Conservation (phyloP, 2,329 filamentous ascomycete genomes). For the Sordariomycetes sp. region DNA sequence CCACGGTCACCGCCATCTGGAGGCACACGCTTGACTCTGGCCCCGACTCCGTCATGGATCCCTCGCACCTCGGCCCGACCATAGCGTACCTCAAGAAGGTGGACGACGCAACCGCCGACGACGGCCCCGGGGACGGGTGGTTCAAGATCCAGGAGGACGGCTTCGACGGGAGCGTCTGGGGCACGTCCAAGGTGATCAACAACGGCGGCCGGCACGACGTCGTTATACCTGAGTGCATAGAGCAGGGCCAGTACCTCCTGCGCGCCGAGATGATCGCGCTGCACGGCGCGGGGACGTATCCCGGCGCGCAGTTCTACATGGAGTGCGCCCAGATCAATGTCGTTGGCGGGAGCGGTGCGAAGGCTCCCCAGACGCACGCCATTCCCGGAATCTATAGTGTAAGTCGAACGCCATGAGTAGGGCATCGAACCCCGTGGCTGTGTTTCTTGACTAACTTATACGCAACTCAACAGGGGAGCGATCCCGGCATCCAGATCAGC, state of each 20-base stretch:
- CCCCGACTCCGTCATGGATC: constrained; percentile 40
- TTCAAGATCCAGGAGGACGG: constrained; percentile 34
- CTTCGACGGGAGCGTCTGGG: constrained; percentile 25
- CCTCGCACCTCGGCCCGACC: constrained; percentile 41
- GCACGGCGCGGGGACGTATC: constrained; percentile 30
- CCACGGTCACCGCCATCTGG: constrained; percentile 42
- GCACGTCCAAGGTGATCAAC: constrained; percentile 30
- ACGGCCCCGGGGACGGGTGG: constrained; percentile 29
- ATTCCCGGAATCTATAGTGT: constrained; percentile 16
- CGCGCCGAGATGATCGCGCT: constrained; percentile 50
- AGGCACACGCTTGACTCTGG: constrained; percentile 41
- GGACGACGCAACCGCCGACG: constrained; percentile 28
- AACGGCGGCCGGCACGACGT: constrained; percentile 35
- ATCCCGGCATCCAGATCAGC: constrained; percentile 15
- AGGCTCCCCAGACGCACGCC: constrained; percentile 14
- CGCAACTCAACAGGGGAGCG: constrained; percentile 7
- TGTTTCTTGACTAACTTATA: too few species aligned
- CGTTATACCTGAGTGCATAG: constrained; percentile 39
- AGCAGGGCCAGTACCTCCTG: constrained; percentile 46
- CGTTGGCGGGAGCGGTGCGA: constrained; percentile 17
- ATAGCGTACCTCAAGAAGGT: constrained; percentile 47
- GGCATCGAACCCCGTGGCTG: too few species aligned
- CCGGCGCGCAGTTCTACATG: constrained; percentile 36
- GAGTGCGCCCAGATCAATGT: constrained; percentile 28
- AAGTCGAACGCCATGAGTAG: not conserved